phyloP scores from a whole-genome alignment of 352 stramenopile genomes.

The Phytophthora citricola region DNA sequence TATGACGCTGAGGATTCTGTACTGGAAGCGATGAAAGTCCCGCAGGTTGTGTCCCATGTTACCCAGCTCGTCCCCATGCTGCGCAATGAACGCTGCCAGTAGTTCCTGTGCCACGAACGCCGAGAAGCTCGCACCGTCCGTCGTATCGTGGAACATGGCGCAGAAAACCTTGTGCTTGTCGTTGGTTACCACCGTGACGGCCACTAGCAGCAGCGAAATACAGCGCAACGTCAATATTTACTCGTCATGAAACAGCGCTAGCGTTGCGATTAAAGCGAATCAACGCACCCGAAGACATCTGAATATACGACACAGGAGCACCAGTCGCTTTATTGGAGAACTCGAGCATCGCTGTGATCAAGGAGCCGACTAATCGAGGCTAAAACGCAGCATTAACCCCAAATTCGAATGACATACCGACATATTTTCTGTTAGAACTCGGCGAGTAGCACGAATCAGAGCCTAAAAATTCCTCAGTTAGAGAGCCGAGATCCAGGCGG shows the following conservation, averaged over 20 bases:
- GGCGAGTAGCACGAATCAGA: constrained; percentile 3
- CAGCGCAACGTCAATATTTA: constrained; percentile 15
- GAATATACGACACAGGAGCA: constrained; percentile 91
- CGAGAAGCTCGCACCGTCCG: constrained; percentile 80
- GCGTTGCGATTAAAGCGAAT: constrained; percentile 11
- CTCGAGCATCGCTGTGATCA: constrained; percentile 93
- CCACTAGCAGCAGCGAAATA: constrained; percentile 51
- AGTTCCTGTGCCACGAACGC: constrained; percentile 91
- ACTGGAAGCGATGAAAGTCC: constrained; percentile 92
- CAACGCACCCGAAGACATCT: constrained; percentile 77
- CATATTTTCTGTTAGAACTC: constrained; percentile 26
- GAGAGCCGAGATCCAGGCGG: constrained; percentile 1
- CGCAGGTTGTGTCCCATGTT: constrained; percentile 91
- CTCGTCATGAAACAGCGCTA: constrained; percentile 1
- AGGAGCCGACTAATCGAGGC: constrained; percentile 88
- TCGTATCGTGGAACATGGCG: constrained; percentile 91
- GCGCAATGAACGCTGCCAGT: constrained; percentile 80
- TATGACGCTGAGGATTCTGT: constrained; percentile 83
- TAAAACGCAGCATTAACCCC: constrained; percentile 32
- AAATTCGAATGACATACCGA: not conserved
- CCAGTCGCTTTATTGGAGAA: constrained; percentile 92
- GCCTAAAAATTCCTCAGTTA: constrained; percentile 9
- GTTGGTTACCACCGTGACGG: constrained; percentile 91
- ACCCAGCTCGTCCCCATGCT: constrained; percentile 79
- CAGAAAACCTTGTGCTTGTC: constrained; percentile 92